Evolutionary conservation across 1,284 basidiomycete species (phyloP).

Genomic region (Cutaneotrichosporon sp.): DNA sequence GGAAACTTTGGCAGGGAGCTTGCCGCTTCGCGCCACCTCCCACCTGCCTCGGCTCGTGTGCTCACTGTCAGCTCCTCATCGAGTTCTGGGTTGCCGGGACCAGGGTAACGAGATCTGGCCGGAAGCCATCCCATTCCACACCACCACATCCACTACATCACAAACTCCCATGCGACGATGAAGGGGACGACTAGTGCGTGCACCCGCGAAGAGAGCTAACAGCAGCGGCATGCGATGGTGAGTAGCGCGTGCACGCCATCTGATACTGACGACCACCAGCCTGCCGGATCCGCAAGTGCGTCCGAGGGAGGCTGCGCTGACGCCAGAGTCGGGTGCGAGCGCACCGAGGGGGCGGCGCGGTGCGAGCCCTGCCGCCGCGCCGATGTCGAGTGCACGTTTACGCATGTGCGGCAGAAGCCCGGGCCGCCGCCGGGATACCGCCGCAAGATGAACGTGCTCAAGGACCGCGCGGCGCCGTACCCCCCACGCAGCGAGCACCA

Average conservation of each 20-base stretch:
- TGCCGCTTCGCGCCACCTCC: too few relatives aligned
- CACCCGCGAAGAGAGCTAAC: neutral
- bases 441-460: neutral
- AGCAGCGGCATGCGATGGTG: conserved; percentile 9
- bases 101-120: too few relatives aligned
- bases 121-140: neutral
- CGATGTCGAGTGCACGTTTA: conserved; percentile 8
- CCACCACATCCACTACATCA: neutral
- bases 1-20: too few relatives aligned
- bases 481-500: neutral
- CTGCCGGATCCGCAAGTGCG: conserved; percentile 7
- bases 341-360: neutral
- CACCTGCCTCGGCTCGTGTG: too few relatives aligned
- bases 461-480: neutral
- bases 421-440: conserved; percentile 4
- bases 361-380: conserved; percentile 2
- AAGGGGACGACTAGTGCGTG: neutral
- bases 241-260: neutral
- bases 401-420: conserved; percentile 7
- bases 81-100: too few relatives aligned
- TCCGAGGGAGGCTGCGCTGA: neutral
- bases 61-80: too few relatives aligned
- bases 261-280: neutral
- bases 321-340: conserved; percentile 8
- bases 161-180: neutral